Conservation (phyloP, 2,329 filamentous ascomycete species). For the Alternaria triticina region DNA sequence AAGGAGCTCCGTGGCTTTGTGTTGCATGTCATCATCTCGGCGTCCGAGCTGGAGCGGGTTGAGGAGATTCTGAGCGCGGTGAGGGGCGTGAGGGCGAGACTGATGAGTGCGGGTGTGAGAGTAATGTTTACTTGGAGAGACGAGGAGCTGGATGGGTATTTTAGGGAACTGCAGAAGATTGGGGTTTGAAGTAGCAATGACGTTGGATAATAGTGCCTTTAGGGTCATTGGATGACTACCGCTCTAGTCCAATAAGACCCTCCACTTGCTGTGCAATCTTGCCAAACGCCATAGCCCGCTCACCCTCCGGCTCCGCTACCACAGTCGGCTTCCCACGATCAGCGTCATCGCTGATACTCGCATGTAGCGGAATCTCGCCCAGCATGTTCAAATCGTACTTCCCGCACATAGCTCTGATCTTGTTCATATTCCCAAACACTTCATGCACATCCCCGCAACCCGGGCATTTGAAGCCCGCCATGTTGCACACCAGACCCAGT, state of each 20-base stretch:
- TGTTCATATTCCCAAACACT: slow-evolving; percentile 66
- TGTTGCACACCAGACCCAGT: slow-evolving; percentile 74
- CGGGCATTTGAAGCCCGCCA: slow-evolving; percentile 49
- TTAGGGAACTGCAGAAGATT: not conserved
- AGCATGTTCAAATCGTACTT: slow-evolving; percentile 79
- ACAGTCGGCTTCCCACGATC: slow-evolving; percentile 89
- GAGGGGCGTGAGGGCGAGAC: not conserved
- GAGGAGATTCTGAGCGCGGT: not conserved
- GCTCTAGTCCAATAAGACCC: slow-evolving; percentile 22
- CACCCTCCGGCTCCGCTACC: slow-evolving; percentile 79
- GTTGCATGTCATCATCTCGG: not conserved
- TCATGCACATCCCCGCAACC: slow-evolving; percentile 57
- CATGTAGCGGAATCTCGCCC: slow-evolving; percentile 87
- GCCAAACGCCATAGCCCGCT: slow-evolving; percentile 74
- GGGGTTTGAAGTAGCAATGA: not conserved
- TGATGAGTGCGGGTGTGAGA: not conserved
- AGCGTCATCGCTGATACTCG: slow-evolving; percentile 84
- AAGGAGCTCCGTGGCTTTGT: not conserved
- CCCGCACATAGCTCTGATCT: slow-evolving; percentile 77
- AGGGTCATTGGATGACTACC: not conserved
- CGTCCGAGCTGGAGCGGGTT: not conserved
- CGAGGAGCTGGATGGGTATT: not conserved
- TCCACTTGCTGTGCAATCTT: slow-evolving; percentile 66
- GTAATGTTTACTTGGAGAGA: not conserved
- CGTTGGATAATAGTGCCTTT: not conserved